Percentiles rank a stretch among this genome's conserved stretches.
Conservation (phyloP, 2,329 filamentous ascomycete species). For the Aquanectria penicillioides region DNA sequence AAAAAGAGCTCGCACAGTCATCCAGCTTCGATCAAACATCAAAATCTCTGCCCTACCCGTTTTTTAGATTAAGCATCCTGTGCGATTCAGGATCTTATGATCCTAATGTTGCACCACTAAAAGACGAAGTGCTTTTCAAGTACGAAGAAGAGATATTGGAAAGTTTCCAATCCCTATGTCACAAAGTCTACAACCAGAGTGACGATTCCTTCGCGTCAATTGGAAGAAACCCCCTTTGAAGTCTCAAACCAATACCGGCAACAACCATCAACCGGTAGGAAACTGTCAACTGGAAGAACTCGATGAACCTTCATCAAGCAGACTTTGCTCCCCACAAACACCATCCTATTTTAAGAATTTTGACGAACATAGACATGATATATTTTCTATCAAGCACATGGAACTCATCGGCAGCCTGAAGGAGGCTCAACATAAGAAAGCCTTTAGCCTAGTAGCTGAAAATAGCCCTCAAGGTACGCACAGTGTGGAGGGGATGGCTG, state of each 20-base stretch:
- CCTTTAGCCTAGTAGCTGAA: no score
- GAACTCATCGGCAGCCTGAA: no score
- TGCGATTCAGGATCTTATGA: constrained; percentile 75
- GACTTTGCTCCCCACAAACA: no score
- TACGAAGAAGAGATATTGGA: constrained; percentile 59
- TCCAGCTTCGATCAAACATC: constrained; percentile 36
- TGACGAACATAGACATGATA: no score
- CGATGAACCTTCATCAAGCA: no score
- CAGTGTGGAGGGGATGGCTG: not conserved
- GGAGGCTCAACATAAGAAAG: no score
- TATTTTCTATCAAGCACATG: no score
- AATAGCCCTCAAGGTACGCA: not conserved
- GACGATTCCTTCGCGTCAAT: not conserved
- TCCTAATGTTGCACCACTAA: constrained; percentile 75
- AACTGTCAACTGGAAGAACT: no score
- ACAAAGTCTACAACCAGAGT: constrained; percentile 48
- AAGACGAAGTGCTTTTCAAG: constrained; percentile 76
- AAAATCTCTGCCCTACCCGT: constrained; percentile 59
- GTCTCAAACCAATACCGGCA: no score
- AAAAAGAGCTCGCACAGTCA: constrained; percentile 54
- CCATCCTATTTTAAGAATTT: no score
- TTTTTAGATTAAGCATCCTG: constrained; percentile 70
- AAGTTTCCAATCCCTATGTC: constrained; percentile 58
- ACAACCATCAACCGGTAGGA: no score
- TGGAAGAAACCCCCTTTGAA: no score